Percentiles rank a stretch among this genome's conserved stretches.
These are phyloP conservation scores for Dryas integrifolia DNA, from an alignment of 331 rosid species.

Conservation along the genomic window DNA sequence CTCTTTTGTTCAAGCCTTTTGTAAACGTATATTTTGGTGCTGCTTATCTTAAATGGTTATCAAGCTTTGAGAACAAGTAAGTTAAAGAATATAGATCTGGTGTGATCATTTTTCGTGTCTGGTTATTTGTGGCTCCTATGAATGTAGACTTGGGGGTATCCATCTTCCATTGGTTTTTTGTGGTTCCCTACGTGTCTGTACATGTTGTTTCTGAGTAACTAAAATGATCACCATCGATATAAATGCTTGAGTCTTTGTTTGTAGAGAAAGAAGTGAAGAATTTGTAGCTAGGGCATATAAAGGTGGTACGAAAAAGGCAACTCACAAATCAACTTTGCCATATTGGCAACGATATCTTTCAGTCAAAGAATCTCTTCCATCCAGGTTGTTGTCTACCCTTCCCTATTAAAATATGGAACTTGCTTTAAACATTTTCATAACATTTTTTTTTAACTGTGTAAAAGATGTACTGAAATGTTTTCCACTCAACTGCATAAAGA, in stretches of 20 bases:
- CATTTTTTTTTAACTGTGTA: neutral
- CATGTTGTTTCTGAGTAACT: slow-evolving; percentile 3
- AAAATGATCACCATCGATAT: slow-evolving; percentile 15
- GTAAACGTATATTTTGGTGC: slow-evolving; percentile 68
- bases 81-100: slow-evolving; percentile 17
- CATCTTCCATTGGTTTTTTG: neutral
- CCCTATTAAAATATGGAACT: slow-evolving; percentile 19
- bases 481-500: neutral
- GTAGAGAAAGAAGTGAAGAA: slow-evolving; percentile 85
- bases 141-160: neutral
- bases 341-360: slow-evolving; percentile 72
- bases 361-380: slow-evolving; percentile 65
- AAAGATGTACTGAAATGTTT: slow-evolving; percentile 7
- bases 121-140: neutral
- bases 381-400: slow-evolving; percentile 48
- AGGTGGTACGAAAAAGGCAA: slow-evolving; percentile 81
- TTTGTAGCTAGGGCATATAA: slow-evolving; percentile 74
- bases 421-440: neutral
- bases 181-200: neutral
- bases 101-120: neutral
- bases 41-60: slow-evolving; percentile 74
- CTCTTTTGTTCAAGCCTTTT: slow-evolving; percentile 56
- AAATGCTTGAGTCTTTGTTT: slow-evolving; percentile 26
- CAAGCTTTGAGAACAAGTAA: slow-evolving; percentile 59
- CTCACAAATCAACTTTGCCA: slow-evolving; percentile 69